Base-by-base conservation (phyloP, 1,139 yeast genomes). In the Geotrichum reessii region DNA sequence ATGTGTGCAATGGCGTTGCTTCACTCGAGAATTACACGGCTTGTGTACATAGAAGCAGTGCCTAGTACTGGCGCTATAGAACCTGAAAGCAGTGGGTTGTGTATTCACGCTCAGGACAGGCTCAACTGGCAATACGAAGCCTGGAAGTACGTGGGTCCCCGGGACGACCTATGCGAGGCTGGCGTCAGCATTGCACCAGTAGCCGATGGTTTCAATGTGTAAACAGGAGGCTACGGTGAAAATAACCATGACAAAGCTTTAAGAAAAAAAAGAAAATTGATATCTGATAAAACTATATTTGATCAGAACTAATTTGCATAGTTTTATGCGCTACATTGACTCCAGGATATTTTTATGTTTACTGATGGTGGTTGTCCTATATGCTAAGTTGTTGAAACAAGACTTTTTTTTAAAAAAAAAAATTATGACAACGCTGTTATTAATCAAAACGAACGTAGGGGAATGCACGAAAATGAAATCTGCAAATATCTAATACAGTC, bases 1-100 rank as follows among this genome's bases (percentile, higher is more conserved):
- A 95, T 93, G 98, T 95, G 99, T 68, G 76, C 88, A 8, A 95
- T 95, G 99, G 99, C 98, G 0, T 76, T 95, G 44, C 86, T 92
- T 11, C 99, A 95, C 71, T 92, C 98, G 0, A 78, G 99, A 53
- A 80, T 95, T 1, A 79, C 83, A 14, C 76, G 91, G 58, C 74
- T 93, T 47, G 76, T 88, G 0, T 93, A 85, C 69, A 64, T 88
- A 25, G 73, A 77, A 52, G 72, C 78, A 7, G 77, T 79, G 62
- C 64, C 69, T 0, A 59, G 61, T 17, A 81, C 87, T 0, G 91
- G 91, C 1, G 82, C 81, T 0, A 74, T 85, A 44, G 79, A 77
- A 44, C 78, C 79, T 0, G 78, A 78, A 0, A 79, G 91, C 60
- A 80, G 84, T 46, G 81, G 85, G 3, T 87, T 86, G 66, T 84